Percentiles rank a stretch among this genome's conserved stretches.
These are phyloP conservation scores for Kodamaea sagamina DNA, from an alignment of 805 yeast genomes.

Conservation along the genomic window DNA sequence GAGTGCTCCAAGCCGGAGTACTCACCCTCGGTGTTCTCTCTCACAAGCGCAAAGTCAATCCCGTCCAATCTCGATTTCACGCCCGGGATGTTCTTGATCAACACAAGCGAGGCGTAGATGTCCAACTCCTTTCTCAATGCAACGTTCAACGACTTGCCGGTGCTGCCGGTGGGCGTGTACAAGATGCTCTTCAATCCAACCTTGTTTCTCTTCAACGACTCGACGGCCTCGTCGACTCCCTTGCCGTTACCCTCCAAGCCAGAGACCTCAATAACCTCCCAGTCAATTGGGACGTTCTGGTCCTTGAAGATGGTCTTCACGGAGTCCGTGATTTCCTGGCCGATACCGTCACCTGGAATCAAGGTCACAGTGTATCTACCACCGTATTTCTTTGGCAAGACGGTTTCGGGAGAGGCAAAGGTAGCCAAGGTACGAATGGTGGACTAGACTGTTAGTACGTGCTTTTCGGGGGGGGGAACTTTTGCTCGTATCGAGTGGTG, in stretches of 20 bases:
- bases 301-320: constrained; percentile 87
- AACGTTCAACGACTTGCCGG: constrained; percentile 87
- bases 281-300: constrained; percentile 88
- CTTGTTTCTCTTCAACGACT: constrained; percentile 91
- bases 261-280: constrained; percentile 63
- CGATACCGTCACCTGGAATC: constrained; percentile 98
- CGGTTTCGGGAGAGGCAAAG: constrained; percentile 58
- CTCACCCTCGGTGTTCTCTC: constrained; percentile 99
- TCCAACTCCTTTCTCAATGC: constrained; percentile 96
- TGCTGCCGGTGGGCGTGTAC: constrained; percentile 80
- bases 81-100: constrained; percentile 92
- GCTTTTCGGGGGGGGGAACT: not conserved
- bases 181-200: constrained; percentile 96
- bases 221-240: constrained; percentile 80
- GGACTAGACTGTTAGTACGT: constrained; percentile 36
- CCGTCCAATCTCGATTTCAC: constrained; percentile 85
- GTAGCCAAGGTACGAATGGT: constrained; percentile 53
- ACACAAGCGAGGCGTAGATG: constrained; percentile 91
- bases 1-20: constrained; percentile 98
- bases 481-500: not conserved
- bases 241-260: constrained; percentile 52
- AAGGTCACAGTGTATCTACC: constrained; percentile 92
- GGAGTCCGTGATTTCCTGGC: constrained; percentile 92
- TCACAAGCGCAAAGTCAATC: constrained; percentile 89
- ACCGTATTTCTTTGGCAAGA: constrained; percentile 88